These are phyloP conservation scores for Colletotrichum musicola DNA, from an alignment of 2,329 filamentous ascomycete genomes.

Conservation along the genomic window DNA sequence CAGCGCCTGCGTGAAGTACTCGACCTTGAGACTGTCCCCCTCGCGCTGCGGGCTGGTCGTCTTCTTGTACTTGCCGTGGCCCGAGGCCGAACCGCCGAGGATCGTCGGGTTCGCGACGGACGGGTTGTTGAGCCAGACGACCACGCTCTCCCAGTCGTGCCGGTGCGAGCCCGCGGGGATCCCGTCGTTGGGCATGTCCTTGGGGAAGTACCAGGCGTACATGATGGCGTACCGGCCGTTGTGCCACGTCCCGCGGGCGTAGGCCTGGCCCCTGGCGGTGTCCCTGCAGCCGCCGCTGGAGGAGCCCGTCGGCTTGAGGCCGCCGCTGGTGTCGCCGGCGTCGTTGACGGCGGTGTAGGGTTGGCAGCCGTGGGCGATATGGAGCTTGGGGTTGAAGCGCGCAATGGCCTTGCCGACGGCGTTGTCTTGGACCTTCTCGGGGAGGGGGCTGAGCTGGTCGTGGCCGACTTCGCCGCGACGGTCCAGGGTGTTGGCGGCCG, in stretches of 20 bases:
- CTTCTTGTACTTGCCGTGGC: conserved; percentile 51
- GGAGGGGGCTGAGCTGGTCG: conserved; percentile 5
- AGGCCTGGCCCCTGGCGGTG: conserved; percentile 52
- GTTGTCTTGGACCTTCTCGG: conserved; percentile 9
- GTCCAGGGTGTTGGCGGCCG: not conserved
- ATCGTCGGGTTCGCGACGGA: conserved; percentile 46
- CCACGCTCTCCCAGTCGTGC: conserved; percentile 55
- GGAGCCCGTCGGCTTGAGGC: conserved; percentile 49
- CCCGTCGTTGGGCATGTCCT: conserved; percentile 54
- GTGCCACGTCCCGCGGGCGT: conserved; percentile 48
- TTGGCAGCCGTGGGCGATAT: conserved; percentile 24
- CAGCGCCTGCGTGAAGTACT: conserved; percentile 48
- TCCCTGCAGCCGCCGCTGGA: conserved; percentile 49
- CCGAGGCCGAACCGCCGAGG: conserved; percentile 52
- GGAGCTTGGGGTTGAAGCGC: conserved; percentile 31
- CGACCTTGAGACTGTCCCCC: conserved; percentile 45
- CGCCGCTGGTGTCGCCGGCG: conserved; percentile 44
- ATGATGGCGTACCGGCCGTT: conserved; percentile 52
- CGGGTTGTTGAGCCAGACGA: conserved; percentile 49
- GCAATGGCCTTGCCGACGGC: conserved; percentile 13
- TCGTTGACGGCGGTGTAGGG: conserved; percentile 19
- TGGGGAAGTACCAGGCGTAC: conserved; percentile 61
- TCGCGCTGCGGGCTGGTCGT: conserved; percentile 40
- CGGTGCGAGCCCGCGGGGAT: conserved; percentile 49
- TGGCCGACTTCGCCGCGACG: conserved; percentile 4